phyloP scores from a whole-genome alignment of 148 eudicot species.

The Tetragonia tetragonoides region DNA sequence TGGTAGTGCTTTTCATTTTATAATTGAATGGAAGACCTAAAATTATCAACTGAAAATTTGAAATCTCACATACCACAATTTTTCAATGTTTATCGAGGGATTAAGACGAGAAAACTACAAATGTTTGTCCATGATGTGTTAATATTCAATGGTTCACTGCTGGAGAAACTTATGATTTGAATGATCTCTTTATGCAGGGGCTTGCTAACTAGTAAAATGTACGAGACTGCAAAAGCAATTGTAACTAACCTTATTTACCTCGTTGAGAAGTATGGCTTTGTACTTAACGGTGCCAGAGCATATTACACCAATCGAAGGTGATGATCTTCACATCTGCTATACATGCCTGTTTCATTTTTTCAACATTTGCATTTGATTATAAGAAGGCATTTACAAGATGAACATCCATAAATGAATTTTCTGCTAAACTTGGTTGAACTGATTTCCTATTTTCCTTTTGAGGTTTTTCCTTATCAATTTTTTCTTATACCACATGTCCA shows the following conservation, averaged over 20 bases:
- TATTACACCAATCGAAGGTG: slow-evolving; percentile 93
- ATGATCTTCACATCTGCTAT: neutral
- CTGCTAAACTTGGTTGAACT: neutral
- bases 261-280: slow-evolving; percentile 68
- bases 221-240: slow-evolving; percentile 83
- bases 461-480: neutral
- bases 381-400: neutral
- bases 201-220: slow-evolving; percentile 82
- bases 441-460: neutral
- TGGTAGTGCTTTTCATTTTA: neutral
- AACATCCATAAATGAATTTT: neutral
- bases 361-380: neutral
- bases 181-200: slow-evolving; percentile 55
- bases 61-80: neutral
- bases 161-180: neutral
- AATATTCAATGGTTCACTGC: neutral
- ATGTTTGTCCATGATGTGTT: neutral
- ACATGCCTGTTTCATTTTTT: neutral
- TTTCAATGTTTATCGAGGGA: neutral
- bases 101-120: neutral
- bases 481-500: neutral
- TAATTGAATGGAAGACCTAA: neutral
- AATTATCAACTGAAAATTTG: neutral
- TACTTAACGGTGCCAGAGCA: slow-evolving; percentile 89
- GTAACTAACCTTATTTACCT: slow-evolving; percentile 77